Percentiles rank a stretch among this genome's conserved stretches.
Evolutionary conservation across 805 yeast species (phyloP).

Genomic region (Yarrowia hollandica): DNA sequence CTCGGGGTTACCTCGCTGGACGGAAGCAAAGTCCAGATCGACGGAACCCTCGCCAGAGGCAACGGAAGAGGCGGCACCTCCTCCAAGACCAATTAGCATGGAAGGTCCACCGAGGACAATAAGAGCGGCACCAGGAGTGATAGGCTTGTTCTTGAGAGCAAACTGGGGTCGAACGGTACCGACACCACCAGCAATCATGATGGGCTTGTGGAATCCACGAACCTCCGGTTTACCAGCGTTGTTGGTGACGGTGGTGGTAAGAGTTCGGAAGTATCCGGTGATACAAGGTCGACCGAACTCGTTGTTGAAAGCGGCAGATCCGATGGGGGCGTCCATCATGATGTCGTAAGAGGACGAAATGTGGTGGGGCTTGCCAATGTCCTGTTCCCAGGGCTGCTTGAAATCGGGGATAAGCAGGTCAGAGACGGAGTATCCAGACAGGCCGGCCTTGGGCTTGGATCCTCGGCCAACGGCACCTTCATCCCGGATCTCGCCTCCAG

Average conservation of each 20-base stretch:
- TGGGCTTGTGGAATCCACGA: constrained; percentile 98
- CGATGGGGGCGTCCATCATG: constrained; percentile 96
- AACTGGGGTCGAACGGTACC: constrained; percentile 94
- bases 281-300: constrained; percentile 99
- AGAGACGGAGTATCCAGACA: constrained; percentile 88
- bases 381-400: constrained; percentile 93
- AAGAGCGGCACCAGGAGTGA: constrained; percentile 87
- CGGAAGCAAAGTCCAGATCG: constrained; percentile 95
- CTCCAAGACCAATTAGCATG: constrained; percentile 98
- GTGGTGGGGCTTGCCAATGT: constrained; percentile 87
- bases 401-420: constrained; percentile 84
- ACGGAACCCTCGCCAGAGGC: constrained; percentile 97
- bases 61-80: constrained; percentile 98
- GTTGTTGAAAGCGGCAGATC: constrained; percentile 97
- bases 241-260: constrained; percentile 74
- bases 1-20: constrained; percentile 98
- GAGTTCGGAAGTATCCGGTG: constrained; percentile 93
- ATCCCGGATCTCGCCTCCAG: constrained; percentile 99
- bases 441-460: constrained; percentile 93
- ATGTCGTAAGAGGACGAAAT: constrained; percentile 91
- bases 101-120: constrained; percentile 97
- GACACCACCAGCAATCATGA: constrained; percentile 99
- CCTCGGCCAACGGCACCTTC: constrained; percentile 99
- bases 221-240: constrained; percentile 64
- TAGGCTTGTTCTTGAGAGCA: constrained; percentile 81